Base-by-base conservation (phyloP, 345 rosid genomes). In the Populus nigra region DNA sequence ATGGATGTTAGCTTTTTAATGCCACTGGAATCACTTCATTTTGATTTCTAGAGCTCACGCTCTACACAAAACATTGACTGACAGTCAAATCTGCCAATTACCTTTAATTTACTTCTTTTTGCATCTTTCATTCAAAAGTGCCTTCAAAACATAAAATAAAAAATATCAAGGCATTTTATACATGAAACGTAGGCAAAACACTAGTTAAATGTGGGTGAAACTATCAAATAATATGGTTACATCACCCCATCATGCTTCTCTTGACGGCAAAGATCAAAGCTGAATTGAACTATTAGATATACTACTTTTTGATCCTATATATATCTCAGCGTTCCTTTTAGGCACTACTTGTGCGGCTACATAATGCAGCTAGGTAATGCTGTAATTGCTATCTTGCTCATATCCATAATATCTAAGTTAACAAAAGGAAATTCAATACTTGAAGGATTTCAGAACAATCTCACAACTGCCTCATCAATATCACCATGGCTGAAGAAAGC, bases 401-500 rank as follows among this genome's bases (percentile, higher is more conserved):
- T 73, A 16, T 29, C 73, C 23, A 22, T 69, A 3, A 20, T 79
- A 43, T 67, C 1, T 59, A 80, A 29, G 63, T 61, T 45, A 7
- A 76, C 65, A 27, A 49, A 65, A 71, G 83, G 71, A 39, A 57
- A 50, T 39, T 72, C 41, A 43, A 20, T 3, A 33, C 27, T 38
- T 11, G 59, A 65, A 59, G 57, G 45, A 74, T 71, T 38, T 76
- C 78, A 36, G 10, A 49, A 63, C 47, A 75, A 74, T 55, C 65
- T 1, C 70, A 77, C 78, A 15, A 35, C 15, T 29, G 76, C 25
- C 53, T 68, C 79, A 18, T 45, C 70, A 25, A 71, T 79, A 8
- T 86, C 90, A 1, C 84, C 83, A 0, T 87, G 91, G 91, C 81
- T 90, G 0, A 79, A 70, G 76, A 81, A 80, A 12, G 83, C 77